These are phyloP conservation scores for Peronospora farinosa DNA, from an alignment of 352 stramenopile species.

Conservation along the genomic window DNA sequence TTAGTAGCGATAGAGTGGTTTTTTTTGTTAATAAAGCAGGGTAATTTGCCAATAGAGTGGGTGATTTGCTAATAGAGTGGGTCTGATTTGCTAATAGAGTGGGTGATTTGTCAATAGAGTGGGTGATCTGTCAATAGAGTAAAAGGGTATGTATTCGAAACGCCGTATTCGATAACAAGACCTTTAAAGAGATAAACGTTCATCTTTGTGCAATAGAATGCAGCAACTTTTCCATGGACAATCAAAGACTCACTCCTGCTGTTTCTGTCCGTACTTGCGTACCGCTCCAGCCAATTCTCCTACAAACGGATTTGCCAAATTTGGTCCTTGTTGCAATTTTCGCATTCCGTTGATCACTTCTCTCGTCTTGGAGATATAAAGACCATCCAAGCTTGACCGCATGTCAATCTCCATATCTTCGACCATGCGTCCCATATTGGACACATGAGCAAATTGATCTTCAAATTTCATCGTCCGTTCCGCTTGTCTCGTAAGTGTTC, in stretches of 20 bases:
- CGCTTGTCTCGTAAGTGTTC: constrained; percentile 83
- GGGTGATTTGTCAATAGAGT: no score
- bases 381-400: constrained; percentile 83
- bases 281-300: constrained; percentile 66
- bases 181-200: no score
- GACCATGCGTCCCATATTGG: constrained; percentile 93
- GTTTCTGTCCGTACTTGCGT: constrained; percentile 65
- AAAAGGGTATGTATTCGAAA: no score
- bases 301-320: constrained; percentile 58
- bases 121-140: no score
- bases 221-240: no score
- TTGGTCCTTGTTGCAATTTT: constrained; percentile 64
- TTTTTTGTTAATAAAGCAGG: no score
- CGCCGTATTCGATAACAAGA: no score
- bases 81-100: no score
- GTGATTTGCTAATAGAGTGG: no score
- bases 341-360: constrained; percentile 92
- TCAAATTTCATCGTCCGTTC: constrained; percentile 73
- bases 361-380: constrained; percentile 94
- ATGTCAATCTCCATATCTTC: constrained; percentile 95
- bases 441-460: constrained; percentile 81
- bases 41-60: no score
- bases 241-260: neutral
- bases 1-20: no score
- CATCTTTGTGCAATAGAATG: no score